Conservation (phyloP, 2,329 filamentous ascomycete species). For the Rugonectria rugulosa region DNA sequence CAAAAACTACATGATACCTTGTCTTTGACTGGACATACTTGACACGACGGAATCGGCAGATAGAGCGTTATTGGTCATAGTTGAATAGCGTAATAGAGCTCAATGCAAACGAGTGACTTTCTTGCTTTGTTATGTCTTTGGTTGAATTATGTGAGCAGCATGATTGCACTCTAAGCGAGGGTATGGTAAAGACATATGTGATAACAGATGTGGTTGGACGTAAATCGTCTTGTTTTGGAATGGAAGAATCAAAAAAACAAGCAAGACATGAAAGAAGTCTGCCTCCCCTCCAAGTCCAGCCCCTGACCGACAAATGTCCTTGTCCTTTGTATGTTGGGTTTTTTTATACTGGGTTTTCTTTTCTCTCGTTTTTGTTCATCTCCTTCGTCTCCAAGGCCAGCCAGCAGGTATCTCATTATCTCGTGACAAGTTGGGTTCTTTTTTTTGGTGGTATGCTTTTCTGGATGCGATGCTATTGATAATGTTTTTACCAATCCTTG, state of each 20-base stretch:
- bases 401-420: conserved; percentile 40
- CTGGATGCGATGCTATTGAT: neutral
- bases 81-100: conserved; percentile 37
- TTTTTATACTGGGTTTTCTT: conserved; percentile 22
- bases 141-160: conserved; percentile 13
- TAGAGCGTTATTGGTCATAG: conserved; percentile 25
- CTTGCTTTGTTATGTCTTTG: conserved; percentile 12
- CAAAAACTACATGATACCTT: conserved; percentile 36
- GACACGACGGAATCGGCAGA: conserved; percentile 19
- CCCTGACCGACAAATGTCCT: conserved; percentile 18
- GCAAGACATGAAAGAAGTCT: conserved; percentile 29
- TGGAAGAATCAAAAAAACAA: conserved; percentile 16
- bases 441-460: conserved; percentile 15
- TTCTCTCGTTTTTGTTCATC: conserved; percentile 8
- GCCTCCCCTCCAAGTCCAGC: conserved; percentile 20
- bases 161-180: conserved; percentile 22
- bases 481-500: conserved; percentile 83
- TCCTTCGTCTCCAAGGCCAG: conserved; percentile 29
- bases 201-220: conserved; percentile 4
- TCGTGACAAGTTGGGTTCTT: conserved; percentile 34
- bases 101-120: conserved; percentile 29
- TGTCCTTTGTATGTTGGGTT: conserved; percentile 19
- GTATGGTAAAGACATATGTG: conserved; percentile 19
- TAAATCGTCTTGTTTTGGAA: conserved; percentile 18
- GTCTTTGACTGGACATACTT: conserved; percentile 29